A percentile compares a stretch with the other conserved stretches of the same genome.
Evolutionary conservation across 139 green algal genomes (phyloP).

Genomic region (Picochlorum sp.): DNA sequence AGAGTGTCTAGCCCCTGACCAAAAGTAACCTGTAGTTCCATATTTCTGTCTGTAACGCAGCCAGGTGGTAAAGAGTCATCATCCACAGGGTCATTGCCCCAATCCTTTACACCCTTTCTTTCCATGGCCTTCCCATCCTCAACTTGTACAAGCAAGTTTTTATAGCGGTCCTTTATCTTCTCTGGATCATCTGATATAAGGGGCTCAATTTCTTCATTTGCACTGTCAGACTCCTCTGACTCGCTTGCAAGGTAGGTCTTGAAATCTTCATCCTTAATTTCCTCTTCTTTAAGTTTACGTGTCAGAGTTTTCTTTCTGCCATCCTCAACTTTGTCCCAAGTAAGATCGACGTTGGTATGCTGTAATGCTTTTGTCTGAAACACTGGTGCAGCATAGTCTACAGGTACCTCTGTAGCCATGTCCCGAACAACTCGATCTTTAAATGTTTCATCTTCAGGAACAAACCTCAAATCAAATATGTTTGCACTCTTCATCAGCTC

Average conservation of each 20-base stretch:
- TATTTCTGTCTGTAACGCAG: conserved; percentile 1
- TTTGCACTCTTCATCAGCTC: conserved; percentile 54
- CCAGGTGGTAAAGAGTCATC: neutral
- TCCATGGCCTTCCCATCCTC: neutral
- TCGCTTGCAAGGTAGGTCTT: conserved; percentile 61
- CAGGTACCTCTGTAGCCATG: conserved; percentile 38
- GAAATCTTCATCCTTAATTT: conserved; percentile 85
- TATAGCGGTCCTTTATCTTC: conserved; percentile 34
- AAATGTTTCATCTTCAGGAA: conserved; percentile 71
- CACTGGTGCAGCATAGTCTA: conserved; percentile 63
- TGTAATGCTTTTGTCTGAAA: conserved; percentile 71
- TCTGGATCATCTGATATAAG: conserved; percentile 23
- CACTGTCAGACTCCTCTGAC: neutral
- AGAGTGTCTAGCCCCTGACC: conserved; percentile 64
- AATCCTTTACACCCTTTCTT: conserved; percentile 46
- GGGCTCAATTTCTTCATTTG: conserved; percentile 22
- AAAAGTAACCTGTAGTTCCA: conserved; percentile 70
- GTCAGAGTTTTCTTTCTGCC: conserved; percentile 37
- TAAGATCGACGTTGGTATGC: conserved; percentile 83
- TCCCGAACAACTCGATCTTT: conserved; percentile 50
- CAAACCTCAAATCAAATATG: conserved; percentile 87
- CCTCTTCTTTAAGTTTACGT: conserved; percentile 55
- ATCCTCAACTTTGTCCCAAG: conserved; percentile 83
- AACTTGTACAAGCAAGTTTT: conserved; percentile 19
- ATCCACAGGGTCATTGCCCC: conserved; percentile 11